Conservation (phyloP, 768 basidiomycete genomes). For the Naganishia antarctica region DNA sequence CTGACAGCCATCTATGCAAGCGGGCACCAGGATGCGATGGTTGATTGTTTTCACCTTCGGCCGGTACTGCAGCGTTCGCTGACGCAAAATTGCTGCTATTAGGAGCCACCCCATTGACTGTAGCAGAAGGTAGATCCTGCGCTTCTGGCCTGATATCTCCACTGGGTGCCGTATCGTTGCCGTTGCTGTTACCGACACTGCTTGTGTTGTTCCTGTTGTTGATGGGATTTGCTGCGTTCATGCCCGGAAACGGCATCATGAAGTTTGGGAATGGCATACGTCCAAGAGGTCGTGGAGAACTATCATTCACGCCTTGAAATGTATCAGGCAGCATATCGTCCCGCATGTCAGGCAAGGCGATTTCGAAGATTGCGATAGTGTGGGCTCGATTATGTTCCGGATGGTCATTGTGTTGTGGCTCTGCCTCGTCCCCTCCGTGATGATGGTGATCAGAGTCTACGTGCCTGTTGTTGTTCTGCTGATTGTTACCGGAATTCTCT, state of each 20-base stretch:
- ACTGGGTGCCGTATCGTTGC: too few relatives aligned
- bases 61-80: too few relatives aligned
- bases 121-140: too few relatives aligned
- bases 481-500: neutral
- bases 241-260: slow-evolving; percentile 1
- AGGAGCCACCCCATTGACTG: too few relatives aligned
- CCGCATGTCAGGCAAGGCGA: slow-evolving; percentile 12
- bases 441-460: neutral
- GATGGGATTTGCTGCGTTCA: neutral
- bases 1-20: neutral
- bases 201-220: neutral
- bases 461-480: neutral
- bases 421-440: neutral
- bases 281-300: neutral
- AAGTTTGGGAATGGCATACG: neutral
- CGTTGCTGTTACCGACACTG: neutral
- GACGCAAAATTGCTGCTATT: too few relatives aligned
- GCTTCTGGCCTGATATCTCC: too few relatives aligned
- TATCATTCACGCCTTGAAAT: slow-evolving; percentile 9
- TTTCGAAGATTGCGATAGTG: slow-evolving; percentile 18
- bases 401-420: neutral
- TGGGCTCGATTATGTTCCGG: neutral
- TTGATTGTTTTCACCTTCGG: too few relatives aligned
- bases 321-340: slow-evolving; percentile 10
- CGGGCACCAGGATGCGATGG: too few relatives aligned